Conservation (phyloP, 2,329 filamentous ascomycete species). For the Teratosphaeria pseudoeucalypti region DNA sequence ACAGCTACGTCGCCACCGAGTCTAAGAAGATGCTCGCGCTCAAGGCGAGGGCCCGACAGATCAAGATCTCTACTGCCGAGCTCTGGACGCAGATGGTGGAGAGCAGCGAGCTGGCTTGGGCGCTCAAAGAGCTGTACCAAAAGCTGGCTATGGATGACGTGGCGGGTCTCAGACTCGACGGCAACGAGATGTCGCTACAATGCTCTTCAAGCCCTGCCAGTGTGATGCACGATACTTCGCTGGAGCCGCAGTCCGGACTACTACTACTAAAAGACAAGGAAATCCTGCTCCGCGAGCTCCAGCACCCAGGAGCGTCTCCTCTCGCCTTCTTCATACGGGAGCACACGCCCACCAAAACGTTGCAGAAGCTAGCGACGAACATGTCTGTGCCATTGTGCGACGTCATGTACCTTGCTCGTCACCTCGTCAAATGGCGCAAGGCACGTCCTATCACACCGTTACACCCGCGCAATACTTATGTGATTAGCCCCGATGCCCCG, state of each 20-base stretch:
- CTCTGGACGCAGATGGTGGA: constrained; percentile 17
- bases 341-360: constrained; percentile 49
- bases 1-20: constrained; percentile 85
- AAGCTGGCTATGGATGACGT: constrained; percentile 8
- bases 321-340: constrained; percentile 63
- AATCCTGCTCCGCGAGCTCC: constrained; percentile 59
- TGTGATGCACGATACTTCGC: not conserved
- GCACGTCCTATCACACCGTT: constrained; percentile 86
- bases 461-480: constrained; percentile 80
- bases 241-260: constrained; percentile 66
- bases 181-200: constrained; percentile 54
- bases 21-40: constrained; percentile 70
- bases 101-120: constrained; percentile 24
- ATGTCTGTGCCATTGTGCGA: constrained; percentile 67
- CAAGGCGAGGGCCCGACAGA: constrained; percentile 70
- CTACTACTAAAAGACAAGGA: constrained; percentile 76
- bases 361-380: constrained; percentile 63
- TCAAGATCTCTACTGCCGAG: constrained; percentile 27
- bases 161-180: constrained; percentile 49
- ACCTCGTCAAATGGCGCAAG: constrained; percentile 92
- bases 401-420: constrained; percentile 77
- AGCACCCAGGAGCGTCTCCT: constrained; percentile 60
- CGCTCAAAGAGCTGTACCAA: constrained; percentile 19
- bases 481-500: constrained; percentile 83
- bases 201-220: not conserved